Percentiles rank a stretch among this genome's conserved stretches.
Conservation (phyloP, 2,329 filamentous ascomycete genomes). For the Fusarium odoratissimum region DNA sequence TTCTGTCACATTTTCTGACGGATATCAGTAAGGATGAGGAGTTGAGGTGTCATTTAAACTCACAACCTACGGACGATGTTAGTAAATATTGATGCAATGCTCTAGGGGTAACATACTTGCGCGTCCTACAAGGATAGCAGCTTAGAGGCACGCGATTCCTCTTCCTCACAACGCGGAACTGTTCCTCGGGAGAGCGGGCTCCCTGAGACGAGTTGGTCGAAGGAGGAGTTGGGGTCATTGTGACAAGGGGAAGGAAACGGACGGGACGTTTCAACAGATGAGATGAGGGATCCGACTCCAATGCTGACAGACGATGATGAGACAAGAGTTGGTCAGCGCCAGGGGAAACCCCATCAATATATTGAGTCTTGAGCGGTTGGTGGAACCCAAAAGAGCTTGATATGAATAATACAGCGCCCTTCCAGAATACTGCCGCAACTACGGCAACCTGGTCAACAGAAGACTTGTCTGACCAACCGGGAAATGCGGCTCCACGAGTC, state of each 20-base stretch:
- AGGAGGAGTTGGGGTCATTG: slow-evolving; percentile 81
- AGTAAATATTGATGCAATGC: slow-evolving; percentile 42
- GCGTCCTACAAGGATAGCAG: slow-evolving; percentile 88
- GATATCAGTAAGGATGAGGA: slow-evolving; percentile 24
- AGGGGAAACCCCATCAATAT: slow-evolving; percentile 43
- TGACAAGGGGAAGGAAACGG: slow-evolving; percentile 43
- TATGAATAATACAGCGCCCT: slow-evolving; percentile 11
- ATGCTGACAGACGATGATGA: slow-evolving; percentile 12
- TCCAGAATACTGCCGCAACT: slow-evolving; percentile 26
- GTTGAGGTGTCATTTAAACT: slow-evolving; percentile 24
- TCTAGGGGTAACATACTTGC: slow-evolving; percentile 74
- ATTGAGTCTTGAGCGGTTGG: slow-evolving; percentile 31
- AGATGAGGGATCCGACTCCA: slow-evolving; percentile 31
- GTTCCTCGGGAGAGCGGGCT: slow-evolving; percentile 83
- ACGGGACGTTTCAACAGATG: slow-evolving; percentile 35
- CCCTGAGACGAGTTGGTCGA: slow-evolving; percentile 83
- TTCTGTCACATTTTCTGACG: slow-evolving; percentile 90
- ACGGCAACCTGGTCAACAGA: slow-evolving; percentile 11
- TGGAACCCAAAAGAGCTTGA: background rate
- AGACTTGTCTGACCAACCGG: slow-evolving; percentile 26
- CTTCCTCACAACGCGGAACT: slow-evolving; percentile 90
- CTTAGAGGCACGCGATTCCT: slow-evolving; percentile 92
- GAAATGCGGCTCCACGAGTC: slow-evolving; percentile 22
- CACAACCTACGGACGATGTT: slow-evolving; percentile 53
- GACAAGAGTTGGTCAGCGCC: slow-evolving; percentile 33